Evolutionary conservation across 495 filamentous ascomycete species (phyloP), one percentile per base, ranked within the genome.

Genomic region (Trichoderma reesei): DNA sequence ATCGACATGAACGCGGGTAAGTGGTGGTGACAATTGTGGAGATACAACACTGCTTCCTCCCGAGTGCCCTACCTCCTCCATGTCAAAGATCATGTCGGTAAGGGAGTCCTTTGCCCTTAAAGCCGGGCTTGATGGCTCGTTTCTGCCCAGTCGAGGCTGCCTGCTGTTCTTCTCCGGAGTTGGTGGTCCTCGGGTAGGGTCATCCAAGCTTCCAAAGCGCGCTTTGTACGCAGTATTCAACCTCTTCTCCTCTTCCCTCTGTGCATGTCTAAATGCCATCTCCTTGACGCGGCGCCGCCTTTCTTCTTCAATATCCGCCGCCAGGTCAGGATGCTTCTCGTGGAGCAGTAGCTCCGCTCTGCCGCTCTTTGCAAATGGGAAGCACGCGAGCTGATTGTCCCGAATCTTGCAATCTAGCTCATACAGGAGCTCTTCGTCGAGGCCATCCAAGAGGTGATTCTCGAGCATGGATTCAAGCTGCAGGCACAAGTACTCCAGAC

Each of bases 401-500:
- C 87, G 84, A 59, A 96, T 90, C 36, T 90, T 83, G 26, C 79
- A 73, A 71, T 96, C 90, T 16, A 98, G 81, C 64, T 95, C 89
- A 7, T 80, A 62, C 38, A 97, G 79, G 51, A 97, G 72, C 61
- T 92, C 85, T n/a, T 87, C 83, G 59, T 97, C 91, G n/a, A 98
- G 82, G 64, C 90, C 89, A 67, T 92, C 87, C 8, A 98, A 79
- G 39, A 90, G 81, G 65, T 89, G 88, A 66, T 96, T 95, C 69
- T 95, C 88, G 44, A 98, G 84, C 81, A 97, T 87, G 3, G 85
- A 85, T 70, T 97, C 93, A 42, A 97, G 78, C 69, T 95, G 92
- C 41, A 96, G 75, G 67, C 91, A 97, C 37, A 96, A 84, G 72
- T 97, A 98, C 74, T 96, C 90, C 65, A 98, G 72, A 3, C 88